Conservation (phyloP, 257 asterid species). For the Mentha longifolia region DNA sequence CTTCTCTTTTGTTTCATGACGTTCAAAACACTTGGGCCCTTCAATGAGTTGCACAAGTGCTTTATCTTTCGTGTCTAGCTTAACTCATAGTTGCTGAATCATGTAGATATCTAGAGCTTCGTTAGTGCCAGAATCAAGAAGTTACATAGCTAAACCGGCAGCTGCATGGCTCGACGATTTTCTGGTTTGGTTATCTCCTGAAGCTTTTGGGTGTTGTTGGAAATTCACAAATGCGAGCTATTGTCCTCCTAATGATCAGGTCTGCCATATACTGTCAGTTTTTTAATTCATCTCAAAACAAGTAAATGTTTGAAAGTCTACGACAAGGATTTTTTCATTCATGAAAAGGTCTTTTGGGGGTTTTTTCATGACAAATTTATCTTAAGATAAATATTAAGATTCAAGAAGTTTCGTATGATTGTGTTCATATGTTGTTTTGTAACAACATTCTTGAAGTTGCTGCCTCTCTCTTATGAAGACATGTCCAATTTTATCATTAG, state of each 20-base stretch:
- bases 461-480: constrained; percentile 24
- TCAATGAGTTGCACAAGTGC: neutral
- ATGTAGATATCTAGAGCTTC: constrained; percentile 93
- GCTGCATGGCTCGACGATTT: constrained; percentile 99
- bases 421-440: neutral
- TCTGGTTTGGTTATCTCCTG: constrained; percentile 97
- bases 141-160: constrained; percentile 98
- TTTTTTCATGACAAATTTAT: neutral
- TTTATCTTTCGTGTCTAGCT: neutral
- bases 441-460: neutral
- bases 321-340: neutral
- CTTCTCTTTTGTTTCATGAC: neutral
- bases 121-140: constrained; percentile 79
- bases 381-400: neutral
- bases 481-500: constrained; percentile 46
- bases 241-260: constrained; percentile 99
- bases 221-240: constrained; percentile 85
- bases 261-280: constrained; percentile 21
- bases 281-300: neutral
- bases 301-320: neutral
- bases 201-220: constrained; percentile 98
- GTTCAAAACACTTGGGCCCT: neutral
- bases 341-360: neutral
- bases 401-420: neutral
- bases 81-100: constrained; percentile 23